Evolutionary conservation across 768 basidiomycete species (phyloP).

Genomic region (Pleurotus ostreatus): DNA sequence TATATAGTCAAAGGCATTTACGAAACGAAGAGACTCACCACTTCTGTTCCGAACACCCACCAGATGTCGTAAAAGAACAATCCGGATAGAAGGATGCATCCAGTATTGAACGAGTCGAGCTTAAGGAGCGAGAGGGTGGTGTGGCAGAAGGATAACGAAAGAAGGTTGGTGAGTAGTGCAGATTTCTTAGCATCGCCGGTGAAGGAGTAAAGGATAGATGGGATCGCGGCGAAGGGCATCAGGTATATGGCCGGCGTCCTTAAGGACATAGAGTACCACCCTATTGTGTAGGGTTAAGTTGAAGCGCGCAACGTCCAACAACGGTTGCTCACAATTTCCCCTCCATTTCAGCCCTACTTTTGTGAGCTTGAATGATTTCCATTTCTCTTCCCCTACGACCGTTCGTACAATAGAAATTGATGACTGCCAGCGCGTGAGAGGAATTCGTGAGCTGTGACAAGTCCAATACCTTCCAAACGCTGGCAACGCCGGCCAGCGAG

Average conservation of each 20-base stretch:
- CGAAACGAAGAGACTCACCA: slow-evolving; percentile 46
- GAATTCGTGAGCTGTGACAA: too few relatives aligned
- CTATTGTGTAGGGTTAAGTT: slow-evolving; percentile 20
- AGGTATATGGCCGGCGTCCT: slow-evolving; percentile 56
- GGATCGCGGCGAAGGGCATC: slow-evolving; percentile 55
- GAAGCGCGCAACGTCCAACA: slow-evolving; percentile 12
- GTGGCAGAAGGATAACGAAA: slow-evolving; percentile 75
- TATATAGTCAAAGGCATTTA: slow-evolving; percentile 3
- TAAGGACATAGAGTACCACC: slow-evolving; percentile 34
- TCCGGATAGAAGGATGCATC: slow-evolving; percentile 74
- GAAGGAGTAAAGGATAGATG: slow-evolving; percentile 63
- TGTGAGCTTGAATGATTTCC: slow-evolving; percentile 53
- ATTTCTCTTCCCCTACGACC: slow-evolving; percentile 44
- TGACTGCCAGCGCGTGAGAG: slow-evolving; percentile 30
- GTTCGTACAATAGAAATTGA: slow-evolving; percentile 47
- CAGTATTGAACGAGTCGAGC: slow-evolving; percentile 88
- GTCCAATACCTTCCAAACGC: slow-evolving; percentile 58
- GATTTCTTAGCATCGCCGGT: slow-evolving; percentile 45
- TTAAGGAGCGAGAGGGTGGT: slow-evolving; percentile 77
- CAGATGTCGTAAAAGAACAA: slow-evolving; percentile 93
- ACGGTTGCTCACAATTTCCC: slow-evolving; percentile 32
- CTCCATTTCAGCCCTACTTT: slow-evolving; percentile 43
- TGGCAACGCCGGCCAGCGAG: slow-evolving; percentile 57
- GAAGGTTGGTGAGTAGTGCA: slow-evolving; percentile 71
- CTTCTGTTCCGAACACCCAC: slow-evolving; percentile 90